Evolutionary conservation across 306 rosid genomes (phyloP).

Genomic region (Inga oerstediana): DNA sequence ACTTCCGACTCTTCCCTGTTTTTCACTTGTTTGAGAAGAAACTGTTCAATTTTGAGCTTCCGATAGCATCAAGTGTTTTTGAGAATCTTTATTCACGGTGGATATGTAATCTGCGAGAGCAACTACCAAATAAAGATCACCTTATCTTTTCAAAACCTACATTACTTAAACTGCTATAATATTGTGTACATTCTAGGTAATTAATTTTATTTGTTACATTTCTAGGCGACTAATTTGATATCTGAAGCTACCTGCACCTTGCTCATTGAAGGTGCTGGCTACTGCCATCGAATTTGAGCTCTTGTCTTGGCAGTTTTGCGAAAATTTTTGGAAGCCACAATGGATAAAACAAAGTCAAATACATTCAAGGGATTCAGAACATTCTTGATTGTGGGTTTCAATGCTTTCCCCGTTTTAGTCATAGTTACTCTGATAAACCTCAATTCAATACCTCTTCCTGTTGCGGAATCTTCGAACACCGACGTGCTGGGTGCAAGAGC

Average conservation of each 20-base stretch:
- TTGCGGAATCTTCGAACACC: neutral
- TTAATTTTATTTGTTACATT: neutral
- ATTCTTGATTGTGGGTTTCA: constrained; percentile 6
- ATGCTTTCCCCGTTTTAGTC: neutral
- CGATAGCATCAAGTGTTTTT: neutral
- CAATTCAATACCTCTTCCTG: neutral
- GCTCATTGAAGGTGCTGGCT: neutral
- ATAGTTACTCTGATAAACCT: neutral
- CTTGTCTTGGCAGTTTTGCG: neutral
- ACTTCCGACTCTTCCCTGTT: neutral
- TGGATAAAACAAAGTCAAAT: constrained; percentile 8
- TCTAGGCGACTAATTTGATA: neutral
- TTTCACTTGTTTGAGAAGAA: neutral
- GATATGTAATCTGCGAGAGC: neutral
- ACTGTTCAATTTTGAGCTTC: neutral
- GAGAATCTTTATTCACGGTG: neutral
- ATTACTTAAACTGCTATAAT: neutral
- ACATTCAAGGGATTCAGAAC: constrained; percentile 14
- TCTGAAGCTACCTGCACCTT: neutral
- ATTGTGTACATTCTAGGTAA: neutral
- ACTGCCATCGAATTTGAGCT: neutral
- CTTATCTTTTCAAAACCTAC: neutral
- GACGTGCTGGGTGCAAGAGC: neutral
- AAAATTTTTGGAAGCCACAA: neutral
- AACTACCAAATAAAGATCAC: neutral